Evolutionary conservation across 441 rosid genomes (phyloP), one percentile per base, ranked within the genome.

Genomic region (Populus tomentosa): DNA sequence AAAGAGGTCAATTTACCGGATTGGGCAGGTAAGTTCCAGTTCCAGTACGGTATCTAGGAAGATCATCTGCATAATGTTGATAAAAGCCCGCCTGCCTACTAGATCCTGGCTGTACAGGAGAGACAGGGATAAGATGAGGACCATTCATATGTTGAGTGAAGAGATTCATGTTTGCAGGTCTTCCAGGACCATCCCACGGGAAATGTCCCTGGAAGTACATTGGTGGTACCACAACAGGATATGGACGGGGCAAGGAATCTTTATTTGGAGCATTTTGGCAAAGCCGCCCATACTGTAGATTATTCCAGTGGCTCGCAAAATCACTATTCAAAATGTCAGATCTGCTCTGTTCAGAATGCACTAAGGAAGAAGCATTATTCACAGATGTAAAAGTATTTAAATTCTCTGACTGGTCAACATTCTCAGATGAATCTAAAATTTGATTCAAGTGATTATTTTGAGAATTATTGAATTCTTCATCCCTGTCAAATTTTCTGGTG

Each of bases 21-120:
- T 88, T 89, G 72, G 98, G 98, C 83, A 92, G 83, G 85, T 92
- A 92, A 61, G 98, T 91, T 77, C 97, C 98, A 3, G 98, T 94
- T 76, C 98, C 97, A 81, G 87, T 73, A 65, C 97, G 90, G 81
- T 88, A 86, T 89, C 97, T 89, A 38, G 95, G 95, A 85, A 88
- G 76, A 82, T 94, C 97, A 80, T 88, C 95, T 63, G 40, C 80
- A 75, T 86, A 84, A 30, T 76, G 82, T 36, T 68, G 72, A 81
- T 88, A 92, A 72, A 85, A 82, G 79, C 80, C 82, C 66, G 90
- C 75, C 77, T 93, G 90, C 75, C 94, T 80, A 70, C 81, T 82
- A 23, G 94, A 84, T 69, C 83, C 82, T 78, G 91, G 76, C 73
- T 89, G 98, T 38, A 80, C 78, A 32, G 95, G 88, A 84, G 97